Evolutionary conservation across 179 eudicot species (phyloP), one percentile per base, ranked within the genome.

Genomic region (Nepenthes alata): DNA sequence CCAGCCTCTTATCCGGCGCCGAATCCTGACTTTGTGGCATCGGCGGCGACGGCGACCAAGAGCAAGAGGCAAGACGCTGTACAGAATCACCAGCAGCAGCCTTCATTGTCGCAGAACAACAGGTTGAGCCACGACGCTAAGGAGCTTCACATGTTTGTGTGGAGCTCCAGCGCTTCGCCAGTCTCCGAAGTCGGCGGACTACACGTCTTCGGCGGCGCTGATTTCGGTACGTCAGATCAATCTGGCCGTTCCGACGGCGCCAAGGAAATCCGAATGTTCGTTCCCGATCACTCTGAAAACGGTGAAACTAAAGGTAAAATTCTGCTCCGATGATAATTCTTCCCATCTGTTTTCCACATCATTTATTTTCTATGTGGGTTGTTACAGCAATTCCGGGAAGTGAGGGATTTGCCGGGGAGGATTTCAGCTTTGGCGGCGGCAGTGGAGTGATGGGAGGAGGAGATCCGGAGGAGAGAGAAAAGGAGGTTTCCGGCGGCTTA

Each of bases 161-260:
- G 98, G 98, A 91, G 98, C 72, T 83, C 96, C 0, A 91, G 96
- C 69, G 95, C 91, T 0, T 91, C 98, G 2, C 98, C 96, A 9
- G 98, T 85, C 36, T 89, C 96, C 0, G 98, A 91, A 50, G 96
- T 76, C 6, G 86, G 88, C 59, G 96, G 91, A 58, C 78, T 91
- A 53, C 98, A 91, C 63, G 98, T 84, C 6, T 85, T 83, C 35
- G 95, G 91, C 11, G 74, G 85, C 35, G 63, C 69, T 10, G 90
- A 88, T 15, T 82, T 76, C 45, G 15, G 80, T 6, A 73, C 77
- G 2, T 65, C 80, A n/a, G 94, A 85, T 66, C 94, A 83, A 65
- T 85, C 94, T 0, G 94, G 87, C n/a, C 77, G 94, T 67, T 81
- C 95, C 11, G 91, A 84, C 56, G 95, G 91, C 16, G 98, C 98